These are phyloP conservation scores for Hura crepitans DNA, from an alignment of 441 rosid species.

Conservation along the genomic window DNA sequence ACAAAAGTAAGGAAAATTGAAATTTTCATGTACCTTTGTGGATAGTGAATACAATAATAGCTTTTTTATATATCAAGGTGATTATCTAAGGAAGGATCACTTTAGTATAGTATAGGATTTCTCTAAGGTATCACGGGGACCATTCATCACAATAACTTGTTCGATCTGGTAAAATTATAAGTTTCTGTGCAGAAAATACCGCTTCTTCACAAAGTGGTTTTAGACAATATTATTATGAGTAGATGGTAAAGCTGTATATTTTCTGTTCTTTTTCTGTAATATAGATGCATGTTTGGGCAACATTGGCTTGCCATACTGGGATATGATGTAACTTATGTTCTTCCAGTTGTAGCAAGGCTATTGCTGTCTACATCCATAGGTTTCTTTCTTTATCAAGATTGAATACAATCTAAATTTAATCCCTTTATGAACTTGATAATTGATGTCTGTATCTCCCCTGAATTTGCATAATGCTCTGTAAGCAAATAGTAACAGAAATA, in stretches of 20 bases:
- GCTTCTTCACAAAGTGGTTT: not conserved
- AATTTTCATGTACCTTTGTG: not conserved
- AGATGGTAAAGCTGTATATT: not conserved
- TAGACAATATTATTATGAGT: conserved; percentile 1
- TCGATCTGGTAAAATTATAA: not conserved
- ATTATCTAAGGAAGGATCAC: no score
- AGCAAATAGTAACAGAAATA: not conserved
- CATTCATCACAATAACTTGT: not conserved
- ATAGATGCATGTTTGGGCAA: not conserved
- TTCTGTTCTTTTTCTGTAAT: not conserved
- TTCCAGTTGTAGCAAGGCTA: not conserved
- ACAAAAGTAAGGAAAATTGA: not conserved
- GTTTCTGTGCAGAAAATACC: not conserved
- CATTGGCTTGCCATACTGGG: not conserved
- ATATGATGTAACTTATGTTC: not conserved
- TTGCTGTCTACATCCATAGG: not conserved
- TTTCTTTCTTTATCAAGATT: not conserved
- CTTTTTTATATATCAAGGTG: no score
- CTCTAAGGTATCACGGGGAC: not conserved
- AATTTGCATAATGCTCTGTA: not conserved
- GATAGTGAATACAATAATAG: not conserved
- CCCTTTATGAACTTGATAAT: not conserved
- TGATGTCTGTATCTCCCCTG: not conserved
- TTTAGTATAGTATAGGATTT: not conserved
- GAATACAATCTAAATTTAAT: not conserved